Evolutionary conservation across 495 filamentous ascomycete species (phyloP).

Genomic region (Podospora bellae-mahoneyi): DNA sequence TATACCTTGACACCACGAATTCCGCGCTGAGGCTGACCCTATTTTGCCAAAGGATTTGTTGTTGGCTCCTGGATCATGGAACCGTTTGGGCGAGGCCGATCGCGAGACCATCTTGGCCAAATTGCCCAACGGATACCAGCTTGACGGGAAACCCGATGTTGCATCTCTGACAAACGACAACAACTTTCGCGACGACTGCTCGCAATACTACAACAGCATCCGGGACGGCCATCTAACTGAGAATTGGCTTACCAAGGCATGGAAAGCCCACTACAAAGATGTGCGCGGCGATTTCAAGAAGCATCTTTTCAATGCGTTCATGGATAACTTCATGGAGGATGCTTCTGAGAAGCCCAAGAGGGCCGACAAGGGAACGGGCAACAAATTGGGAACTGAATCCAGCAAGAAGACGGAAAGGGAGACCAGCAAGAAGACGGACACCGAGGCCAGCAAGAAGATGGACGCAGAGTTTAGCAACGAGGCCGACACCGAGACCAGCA

Average conservation of each 20-base stretch:
- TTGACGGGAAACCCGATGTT: conserved; percentile 37
- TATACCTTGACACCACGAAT: neutral
- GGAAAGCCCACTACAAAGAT: conserved; percentile 58
- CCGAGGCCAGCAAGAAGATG: neutral
- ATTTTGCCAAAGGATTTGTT: conserved; percentile 49
- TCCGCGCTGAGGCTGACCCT: conserved; percentile 10
- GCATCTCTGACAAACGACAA: conserved; percentile 40
- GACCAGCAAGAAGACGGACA: neutral
- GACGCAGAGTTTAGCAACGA: too few relatives aligned
- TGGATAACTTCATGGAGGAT: conserved; percentile 63
- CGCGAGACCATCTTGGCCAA: conserved; percentile 52
- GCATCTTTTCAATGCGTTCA: conserved; percentile 37
- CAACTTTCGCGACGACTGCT: conserved; percentile 45
- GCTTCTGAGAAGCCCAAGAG: conserved; percentile 60
- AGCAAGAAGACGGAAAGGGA: neutral
- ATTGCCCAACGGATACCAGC: conserved; percentile 51
- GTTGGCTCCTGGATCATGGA: conserved; percentile 55
- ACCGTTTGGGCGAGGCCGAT: conserved; percentile 53
- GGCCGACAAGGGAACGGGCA: neutral
- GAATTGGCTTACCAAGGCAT: conserved; percentile 64
- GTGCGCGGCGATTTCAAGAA: conserved; percentile 64
- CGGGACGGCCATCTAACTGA: conserved; percentile 58
- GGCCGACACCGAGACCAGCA: too few relatives aligned
- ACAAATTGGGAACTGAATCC: neutral
- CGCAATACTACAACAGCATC: conserved; percentile 52